A percentile compares a stretch with the other conserved stretches of the same genome.
phyloP scores from a whole-genome alignment of 1,139 yeast species.

The Pichia sp. region DNA sequence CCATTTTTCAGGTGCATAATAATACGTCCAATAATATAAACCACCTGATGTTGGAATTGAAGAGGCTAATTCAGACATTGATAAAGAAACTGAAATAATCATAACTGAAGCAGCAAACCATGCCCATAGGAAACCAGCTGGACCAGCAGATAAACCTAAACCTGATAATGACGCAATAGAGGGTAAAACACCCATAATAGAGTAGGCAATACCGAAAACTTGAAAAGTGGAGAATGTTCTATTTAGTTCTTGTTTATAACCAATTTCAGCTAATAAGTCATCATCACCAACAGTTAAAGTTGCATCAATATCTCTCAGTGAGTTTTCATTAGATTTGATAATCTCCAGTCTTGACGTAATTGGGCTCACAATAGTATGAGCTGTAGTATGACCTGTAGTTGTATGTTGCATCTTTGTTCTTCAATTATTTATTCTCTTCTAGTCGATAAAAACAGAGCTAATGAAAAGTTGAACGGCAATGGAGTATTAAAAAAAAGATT shows the following conservation, averaged over 20 bases:
- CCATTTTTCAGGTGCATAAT: constrained; percentile 44
- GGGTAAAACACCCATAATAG: constrained; percentile 48
- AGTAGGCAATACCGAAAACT: constrained; percentile 48
- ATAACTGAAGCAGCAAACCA: constrained; percentile 53
- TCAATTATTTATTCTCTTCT: too few species aligned
- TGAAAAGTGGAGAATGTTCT: constrained; percentile 44
- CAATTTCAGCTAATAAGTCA: constrained; percentile 41
- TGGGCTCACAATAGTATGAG: constrained; percentile 13
- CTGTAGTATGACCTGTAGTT: constrained; percentile 4
- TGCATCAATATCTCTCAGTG: constrained; percentile 26
- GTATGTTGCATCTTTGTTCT: constrained; percentile 2
- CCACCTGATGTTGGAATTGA: constrained; percentile 72
- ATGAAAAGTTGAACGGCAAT: too few species aligned
- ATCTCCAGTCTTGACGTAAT: constrained; percentile 16
- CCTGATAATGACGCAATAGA: constrained; percentile 37
- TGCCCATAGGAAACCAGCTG: constrained; percentile 58
- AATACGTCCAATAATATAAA: constrained; percentile 50
- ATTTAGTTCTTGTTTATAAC: constrained; percentile 46
- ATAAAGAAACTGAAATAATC: constrained; percentile 43
- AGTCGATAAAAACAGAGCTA: too few species aligned
- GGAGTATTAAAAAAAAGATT: too few species aligned
- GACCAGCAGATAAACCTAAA: constrained; percentile 42
- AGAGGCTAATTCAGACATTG: constrained; percentile 57
- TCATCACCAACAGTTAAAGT: constrained; percentile 31
- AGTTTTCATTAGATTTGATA: constrained; percentile 22